Percentiles rank a stretch among this genome's conserved stretches.
Evolutionary conservation across 2,329 filamentous ascomycete genomes (phyloP).

Genomic region (Botrytis fragariae): DNA sequence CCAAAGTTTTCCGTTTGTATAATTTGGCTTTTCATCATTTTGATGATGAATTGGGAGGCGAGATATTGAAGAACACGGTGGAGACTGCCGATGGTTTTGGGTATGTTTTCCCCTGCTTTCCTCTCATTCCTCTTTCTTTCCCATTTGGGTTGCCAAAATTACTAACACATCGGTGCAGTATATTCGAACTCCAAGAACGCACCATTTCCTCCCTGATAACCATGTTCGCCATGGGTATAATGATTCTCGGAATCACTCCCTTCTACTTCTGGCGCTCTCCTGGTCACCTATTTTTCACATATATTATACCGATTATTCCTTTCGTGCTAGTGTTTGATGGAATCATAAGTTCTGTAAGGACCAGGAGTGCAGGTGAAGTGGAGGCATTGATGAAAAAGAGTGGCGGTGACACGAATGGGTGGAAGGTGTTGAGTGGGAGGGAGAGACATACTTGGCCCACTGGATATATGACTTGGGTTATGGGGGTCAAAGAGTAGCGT

Average conservation of each 20-base stretch:
- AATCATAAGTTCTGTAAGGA: constrained; percentile 63
- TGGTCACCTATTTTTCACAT: constrained; percentile 59
- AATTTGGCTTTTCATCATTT: constrained; percentile 79
- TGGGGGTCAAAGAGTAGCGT: constrained; percentile 40
- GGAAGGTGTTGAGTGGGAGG: constrained; percentile 43
- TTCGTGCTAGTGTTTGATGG: constrained; percentile 69
- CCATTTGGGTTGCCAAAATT: too few relatives aligned
- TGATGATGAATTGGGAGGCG: constrained; percentile 57
- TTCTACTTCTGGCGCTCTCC: constrained; percentile 45
- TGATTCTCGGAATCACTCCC: constrained; percentile 51
- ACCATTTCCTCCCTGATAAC: constrained; percentile 53
- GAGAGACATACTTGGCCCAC: constrained; percentile 48
- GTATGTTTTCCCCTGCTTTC: constrained; percentile 33
- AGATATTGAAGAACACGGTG: constrained; percentile 63
- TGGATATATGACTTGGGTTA: constrained; percentile 47
- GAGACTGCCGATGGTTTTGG: constrained; percentile 65
- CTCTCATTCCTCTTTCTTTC: background rate
- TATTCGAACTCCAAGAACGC: constrained; percentile 73
- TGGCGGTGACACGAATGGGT: constrained; percentile 44
- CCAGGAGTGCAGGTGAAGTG: constrained; percentile 65
- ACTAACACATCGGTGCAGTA: constrained; percentile 41
- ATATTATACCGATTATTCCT: constrained; percentile 63
- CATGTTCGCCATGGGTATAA: constrained; percentile 51
- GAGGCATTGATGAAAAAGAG: constrained; percentile 55
- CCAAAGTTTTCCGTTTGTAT: constrained; percentile 65